Base-by-base conservation (phyloP, 768 basidiomycete genomes). In the Clitopilus passeckerianus region DNA sequence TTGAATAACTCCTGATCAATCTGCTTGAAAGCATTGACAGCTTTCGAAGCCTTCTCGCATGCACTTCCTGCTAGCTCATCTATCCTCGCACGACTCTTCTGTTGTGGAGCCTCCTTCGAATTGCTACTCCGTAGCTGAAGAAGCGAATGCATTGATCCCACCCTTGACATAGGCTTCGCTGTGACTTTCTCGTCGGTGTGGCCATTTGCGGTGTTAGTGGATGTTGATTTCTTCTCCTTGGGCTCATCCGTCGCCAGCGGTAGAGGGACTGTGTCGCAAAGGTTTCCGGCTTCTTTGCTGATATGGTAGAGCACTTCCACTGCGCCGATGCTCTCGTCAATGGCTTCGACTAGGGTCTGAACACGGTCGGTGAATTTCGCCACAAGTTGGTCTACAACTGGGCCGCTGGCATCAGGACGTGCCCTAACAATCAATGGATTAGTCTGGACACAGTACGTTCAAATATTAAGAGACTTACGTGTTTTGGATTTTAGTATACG, bases 1-100 rank as follows among this genome's bases (percentile, higher is more conserved):
- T 72, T 73, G 60, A 73, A 76, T 10, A 75, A 62, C 34, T 74
- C 72, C 62, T 77, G 76, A 46, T 68, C 64, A n/a, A 71, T 68
- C 34, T 72, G 70, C 41, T 65, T 68, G 55, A 76, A 74, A 0
- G 68, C 65, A 7, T 64, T 60, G 24, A 57, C 63, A 23, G 69
- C 67, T 37, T 67, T 66, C 35, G 68, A 58, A 5, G 73, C 72
- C 56, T 68, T 62, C 10, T 66, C 62, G 2, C 65, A 62, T 9
- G 71, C 73, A 9, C 68, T 67, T 14, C 61, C 62, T 16, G 73
- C 71, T 20, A 73, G 65, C 6, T 63, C 59, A 16, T 66, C 61
- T 30, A 72, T 57, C 18, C 63, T 60, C 44, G 70, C 61, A 50
- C 66, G 41, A 9, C 34, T 54, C 16, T 46, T 52, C 30, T 61